phyloP scores from a whole-genome alignment of 495 filamentous ascomycete species.

The Hypoxylon lienhwacheense region DNA sequence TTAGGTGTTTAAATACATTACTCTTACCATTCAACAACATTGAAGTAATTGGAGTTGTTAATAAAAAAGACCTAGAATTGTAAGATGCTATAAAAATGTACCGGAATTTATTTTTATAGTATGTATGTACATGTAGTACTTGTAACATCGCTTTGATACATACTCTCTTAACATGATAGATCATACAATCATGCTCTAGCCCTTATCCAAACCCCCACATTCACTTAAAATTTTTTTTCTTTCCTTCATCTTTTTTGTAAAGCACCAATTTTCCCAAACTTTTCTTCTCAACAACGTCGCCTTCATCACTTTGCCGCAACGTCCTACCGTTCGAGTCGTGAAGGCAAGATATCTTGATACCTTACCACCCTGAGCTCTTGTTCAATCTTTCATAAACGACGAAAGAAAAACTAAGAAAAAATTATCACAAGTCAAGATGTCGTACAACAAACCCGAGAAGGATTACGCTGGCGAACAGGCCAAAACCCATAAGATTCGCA shows the following conservation, averaged over 20 bases:
- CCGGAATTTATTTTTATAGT: too few species aligned
- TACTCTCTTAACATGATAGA: too few species aligned
- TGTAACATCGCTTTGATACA: too few species aligned
- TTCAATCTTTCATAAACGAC: conserved; percentile 9
- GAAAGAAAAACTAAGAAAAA: conserved; percentile 28
- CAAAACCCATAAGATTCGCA: conserved; percentile 97
- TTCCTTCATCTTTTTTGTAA: conserved; percentile 6
- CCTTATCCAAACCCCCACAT: conserved; percentile 34
- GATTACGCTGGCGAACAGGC: conserved; percentile 61
- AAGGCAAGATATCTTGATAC: conserved; percentile 43
- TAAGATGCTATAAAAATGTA: too few species aligned
- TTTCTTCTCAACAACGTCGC: conserved; percentile 33
- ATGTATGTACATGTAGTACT: background rate
- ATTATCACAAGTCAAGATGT: conserved; percentile 67
- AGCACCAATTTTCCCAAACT: conserved; percentile 17
- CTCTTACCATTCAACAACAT: too few species aligned
- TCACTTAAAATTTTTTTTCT: too few species aligned
- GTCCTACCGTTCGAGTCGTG: conserved; percentile 65
- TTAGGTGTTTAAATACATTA: too few species aligned
- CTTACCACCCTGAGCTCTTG: conserved; percentile 1
- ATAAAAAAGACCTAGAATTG: too few species aligned
- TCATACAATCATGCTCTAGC: too few species aligned
- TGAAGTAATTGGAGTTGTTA: too few species aligned
- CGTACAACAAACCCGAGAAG: conserved; percentile 95
- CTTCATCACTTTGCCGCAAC: conserved; percentile 87